phyloP scores from a whole-genome alignment of 2,329 filamentous ascomycete species.

The Thielaviopsis populi region DNA sequence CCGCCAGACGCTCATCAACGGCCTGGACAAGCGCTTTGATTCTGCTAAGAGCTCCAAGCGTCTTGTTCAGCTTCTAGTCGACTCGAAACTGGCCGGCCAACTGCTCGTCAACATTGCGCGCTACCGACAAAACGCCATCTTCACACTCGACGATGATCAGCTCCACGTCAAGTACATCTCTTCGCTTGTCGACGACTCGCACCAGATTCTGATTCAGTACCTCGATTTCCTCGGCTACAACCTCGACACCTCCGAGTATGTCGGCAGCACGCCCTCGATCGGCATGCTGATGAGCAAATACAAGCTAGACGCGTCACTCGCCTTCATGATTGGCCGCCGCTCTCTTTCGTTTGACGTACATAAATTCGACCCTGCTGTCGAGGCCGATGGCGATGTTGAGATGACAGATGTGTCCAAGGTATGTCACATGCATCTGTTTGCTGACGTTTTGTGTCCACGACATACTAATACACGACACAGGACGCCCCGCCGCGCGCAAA shows the following conservation, averaged over 20 bases:
- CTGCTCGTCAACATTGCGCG: conserved; percentile 84
- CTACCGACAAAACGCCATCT: conserved; percentile 75
- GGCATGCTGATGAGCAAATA: conserved; percentile 60
- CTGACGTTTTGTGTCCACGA: too few relatives aligned
- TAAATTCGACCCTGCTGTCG: not conserved
- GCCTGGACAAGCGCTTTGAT: conserved; percentile 70
- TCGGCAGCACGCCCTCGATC: conserved; percentile 60
- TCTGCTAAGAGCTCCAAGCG: conserved; percentile 60
- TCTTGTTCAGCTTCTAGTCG: conserved; percentile 62
- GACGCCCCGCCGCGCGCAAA: not conserved
- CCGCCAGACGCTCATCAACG: conserved; percentile 61
- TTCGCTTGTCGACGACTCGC: conserved; percentile 79
- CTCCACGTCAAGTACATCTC: conserved; percentile 80
- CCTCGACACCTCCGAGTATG: conserved; percentile 60
- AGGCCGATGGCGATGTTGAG: conserved; percentile 13
- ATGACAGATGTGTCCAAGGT: conserved; percentile 15
- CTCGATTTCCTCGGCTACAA: conserved; percentile 77
- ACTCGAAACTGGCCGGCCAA: conserved; percentile 63
- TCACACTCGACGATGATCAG: conserved; percentile 52
- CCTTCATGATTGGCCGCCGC: conserved; percentile 68
- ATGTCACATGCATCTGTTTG: not conserved
- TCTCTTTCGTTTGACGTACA: conserved; percentile 53
- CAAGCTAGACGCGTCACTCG: conserved; percentile 63
- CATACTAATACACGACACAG: not conserved
- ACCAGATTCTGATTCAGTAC: conserved; percentile 73